Base-by-base conservation (phyloP, 257 asterid species). In the Primulina eburnea region DNA sequence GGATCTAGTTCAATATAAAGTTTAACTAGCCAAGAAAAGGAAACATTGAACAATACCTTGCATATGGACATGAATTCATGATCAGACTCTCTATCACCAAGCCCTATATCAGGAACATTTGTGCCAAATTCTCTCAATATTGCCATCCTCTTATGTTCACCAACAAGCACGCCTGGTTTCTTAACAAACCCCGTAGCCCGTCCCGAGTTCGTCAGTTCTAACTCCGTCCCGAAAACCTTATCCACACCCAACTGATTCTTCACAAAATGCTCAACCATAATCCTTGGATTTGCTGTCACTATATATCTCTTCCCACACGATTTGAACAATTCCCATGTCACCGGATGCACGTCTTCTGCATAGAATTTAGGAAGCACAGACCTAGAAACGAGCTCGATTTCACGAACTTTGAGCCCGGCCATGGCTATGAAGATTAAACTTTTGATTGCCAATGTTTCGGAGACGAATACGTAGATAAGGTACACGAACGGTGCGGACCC, bases 31-130 rank as follows among this genome's bases (percentile, higher is more conserved):
- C 29, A 28, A 28, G 29, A 28, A 28, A 28, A 1, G 2, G 29
- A 28, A 28, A 28, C 29, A 28, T 28, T 28, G 29, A 28, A 28
- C 40, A 35, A 17, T 71, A 92, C 98, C 98, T 93, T 90, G 87
- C 97, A 92, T 26, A 90, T 66, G 65, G 97, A 86, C 94, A 93
- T 90, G 87, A 88, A 90, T 37, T 81, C 88, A 28, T 83, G 85
- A 79, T 90, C 98, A 4, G 89, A 79, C 68, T 84, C 88, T 65
- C 92, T 80, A 79, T 93, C 96, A 7, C 98, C 98, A 5, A 93
- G 87, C 0, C 96, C 98, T 61, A 90, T 66, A 84, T 93, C 87
- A 7, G 97, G 98, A 63, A 83, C 72, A 30, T 80, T 55, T 4
- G 72, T 60, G 0, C 96, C 97, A 53, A 86, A 87, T 74, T 93